Base-by-base conservation (phyloP, 331 rosid species). In the Spiraea crenata region DNA sequence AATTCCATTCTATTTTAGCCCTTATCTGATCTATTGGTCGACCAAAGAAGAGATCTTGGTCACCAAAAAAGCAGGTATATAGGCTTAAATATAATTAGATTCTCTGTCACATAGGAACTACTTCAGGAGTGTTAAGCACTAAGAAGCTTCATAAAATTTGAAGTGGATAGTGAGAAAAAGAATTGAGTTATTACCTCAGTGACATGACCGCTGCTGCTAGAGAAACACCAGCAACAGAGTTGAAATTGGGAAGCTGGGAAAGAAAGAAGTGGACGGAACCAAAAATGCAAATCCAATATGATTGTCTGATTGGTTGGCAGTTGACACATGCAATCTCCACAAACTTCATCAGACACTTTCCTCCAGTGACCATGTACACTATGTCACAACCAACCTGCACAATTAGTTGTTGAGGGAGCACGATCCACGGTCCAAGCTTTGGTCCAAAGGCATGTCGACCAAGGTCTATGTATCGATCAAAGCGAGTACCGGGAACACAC, bases 131-230 rank as follows among this genome's bases (percentile, higher is more conserved):
- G 31, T 25, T 25, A 25, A 25, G 31, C 31, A 25, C 31, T 25
- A 25, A 25, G 31, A 25, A 25, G 31, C 31, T 25, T 25, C 31
- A 25, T 25, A 1, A 25, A 25, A 25, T 25, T 25, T 25, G 31
- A 25, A 25, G 2, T 25, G 31, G 31, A 25, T 25, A 57, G 7
- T 57, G 11, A 72, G 20, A 54, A 20, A 17, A 5, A 37, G 16
- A 70, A 64, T 6, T 52, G 48, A 72, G 39, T 9, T 14, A 41
- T 12, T 78, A 89, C 99, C 99, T 82, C 6, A 93, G 82, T 11
- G 99, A 91, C 99, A 93, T 91, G 48, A 91, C 63, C 52, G 99
- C 99, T 19, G 97, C 99, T 12, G 92, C 99, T n/a, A 93, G 78
- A 5, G 99, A 93, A 81, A 93, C 91, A 4, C 86, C 92, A 1